These are phyloP conservation scores for Hypomyces rosellus DNA, from an alignment of 2,329 filamentous ascomycete species.

Conservation along the genomic window DNA sequence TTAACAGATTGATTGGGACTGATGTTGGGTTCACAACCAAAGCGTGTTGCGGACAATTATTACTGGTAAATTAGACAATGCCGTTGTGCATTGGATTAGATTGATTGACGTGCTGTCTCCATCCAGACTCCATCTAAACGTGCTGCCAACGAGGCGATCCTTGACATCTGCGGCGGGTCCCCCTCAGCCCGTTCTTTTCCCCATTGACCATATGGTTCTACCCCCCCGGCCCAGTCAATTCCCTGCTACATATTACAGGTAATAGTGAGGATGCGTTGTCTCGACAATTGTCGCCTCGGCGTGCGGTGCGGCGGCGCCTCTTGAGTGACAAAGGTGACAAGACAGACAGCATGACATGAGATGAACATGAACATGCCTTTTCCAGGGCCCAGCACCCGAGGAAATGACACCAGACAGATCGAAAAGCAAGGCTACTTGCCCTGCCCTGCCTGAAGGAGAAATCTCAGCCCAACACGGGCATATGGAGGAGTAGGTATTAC, in stretches of 20 bases:
- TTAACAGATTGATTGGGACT: too few relatives aligned
- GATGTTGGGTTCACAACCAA: too few relatives aligned
- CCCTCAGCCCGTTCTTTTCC: not conserved
- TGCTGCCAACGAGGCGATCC: not conserved
- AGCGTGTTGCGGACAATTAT: too few relatives aligned
- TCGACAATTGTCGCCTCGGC: slow-evolving; percentile 2
- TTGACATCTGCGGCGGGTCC: not conserved
- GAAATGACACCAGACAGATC: not conserved
- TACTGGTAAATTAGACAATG: too few relatives aligned
- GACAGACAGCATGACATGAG: slow-evolving; percentile 1
- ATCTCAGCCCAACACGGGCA: not conserved
- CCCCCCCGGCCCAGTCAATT: slow-evolving; percentile 1
- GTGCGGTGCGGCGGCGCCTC: not conserved
- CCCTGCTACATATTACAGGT: not conserved
- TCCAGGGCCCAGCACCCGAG: too few relatives aligned
- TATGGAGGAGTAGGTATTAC: too few relatives aligned
- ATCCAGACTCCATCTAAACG: not conserved
- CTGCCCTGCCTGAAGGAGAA: not conserved
- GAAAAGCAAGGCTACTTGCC: not conserved
- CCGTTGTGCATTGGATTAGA: too few relatives aligned
- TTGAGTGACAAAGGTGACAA: slow-evolving; percentile 1
- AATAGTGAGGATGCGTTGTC: slow-evolving; percentile 10
- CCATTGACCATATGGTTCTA: not conserved
- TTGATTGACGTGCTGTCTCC: not conserved
- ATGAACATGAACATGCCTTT: not conserved